Base-by-base conservation (phyloP, 2,329 filamentous ascomycete species). In the Microsporum canis region DNA sequence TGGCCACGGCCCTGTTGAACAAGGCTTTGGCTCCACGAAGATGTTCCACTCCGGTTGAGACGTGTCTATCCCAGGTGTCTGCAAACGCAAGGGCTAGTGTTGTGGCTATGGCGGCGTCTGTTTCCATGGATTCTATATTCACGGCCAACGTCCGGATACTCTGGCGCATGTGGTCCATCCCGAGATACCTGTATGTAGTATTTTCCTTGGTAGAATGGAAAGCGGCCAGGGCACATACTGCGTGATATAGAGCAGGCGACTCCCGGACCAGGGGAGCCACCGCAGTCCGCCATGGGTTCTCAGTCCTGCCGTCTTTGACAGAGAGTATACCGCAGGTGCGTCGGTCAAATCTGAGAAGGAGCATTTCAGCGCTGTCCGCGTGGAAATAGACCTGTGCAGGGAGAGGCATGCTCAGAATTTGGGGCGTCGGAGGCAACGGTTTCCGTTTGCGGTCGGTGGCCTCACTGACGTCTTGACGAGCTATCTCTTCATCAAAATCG, bases 271-370 rank as follows among this genome's bases (percentile, higher is more conserved):
- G 72, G 1, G 86, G 86, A 84, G 85, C 87, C n/a, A 89, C 77
- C 53, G 87, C 75, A 4, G 81, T 88, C 33, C 85, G 79, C 86
- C 86, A 89, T 1, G 86, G 86, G 68, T 88, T 89, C 66, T 88
- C 86, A 1, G 78, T 82, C 5, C 80, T 78, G 0, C 85, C 86
- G 70, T 88, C 85, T 68, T 88, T 88, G 58, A 88, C 79, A 0
- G 86, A 88, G 23, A 88, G 75, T 57, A 89, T 86, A 2, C 85
- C 85, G 68, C 86, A 88, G 0, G 86, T 88, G 61, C 85, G 76
- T 65, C 78, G 80, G 67, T 87, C 83, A 67, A 86, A 88, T 31
- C 84, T 80, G 58, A 82, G 70, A 58, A 84, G 80, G 27, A 88
- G 73, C 76, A 83, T 82, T 64, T 88, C 85, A 7, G 81, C 78